These are phyloP conservation scores for Tympanopsis confertula DNA, from an alignment of 2,329 filamentous ascomycete genomes.

Conservation along the genomic window DNA sequence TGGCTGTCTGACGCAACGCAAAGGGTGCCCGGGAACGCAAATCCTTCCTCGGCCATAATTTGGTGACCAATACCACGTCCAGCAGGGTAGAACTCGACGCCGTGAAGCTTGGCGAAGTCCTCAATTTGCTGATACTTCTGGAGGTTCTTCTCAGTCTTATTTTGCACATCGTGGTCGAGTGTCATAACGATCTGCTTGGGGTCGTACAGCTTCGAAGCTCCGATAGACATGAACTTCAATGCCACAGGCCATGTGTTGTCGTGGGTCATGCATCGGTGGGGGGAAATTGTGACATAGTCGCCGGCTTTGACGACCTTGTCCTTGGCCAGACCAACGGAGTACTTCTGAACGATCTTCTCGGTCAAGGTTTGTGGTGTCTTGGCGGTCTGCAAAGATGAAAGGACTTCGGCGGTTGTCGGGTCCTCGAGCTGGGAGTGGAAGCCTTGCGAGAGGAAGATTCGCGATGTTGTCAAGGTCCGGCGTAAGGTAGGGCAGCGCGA, in stretches of 20 bases:
- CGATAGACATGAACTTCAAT: constrained; percentile 70
- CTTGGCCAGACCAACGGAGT: constrained; percentile 63
- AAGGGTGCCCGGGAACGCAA: constrained; percentile 75
- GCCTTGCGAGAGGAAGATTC: constrained; percentile 22
- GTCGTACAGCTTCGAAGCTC: constrained; percentile 62
- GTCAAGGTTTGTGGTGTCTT: constrained; percentile 63
- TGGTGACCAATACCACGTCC: constrained; percentile 82
- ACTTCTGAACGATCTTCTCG: constrained; percentile 81
- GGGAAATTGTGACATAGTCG: constrained; percentile 71
- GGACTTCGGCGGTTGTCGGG: constrained; percentile 34
- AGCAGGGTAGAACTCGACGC: constrained; percentile 66
- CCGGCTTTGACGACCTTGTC: constrained; percentile 68
- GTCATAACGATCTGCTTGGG: constrained; percentile 69
- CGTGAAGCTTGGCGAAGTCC: constrained; percentile 68
- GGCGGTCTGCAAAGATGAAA: constrained; percentile 33
- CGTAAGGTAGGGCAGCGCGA: neutral
- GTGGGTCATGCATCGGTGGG: constrained; percentile 73
- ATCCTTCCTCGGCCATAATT: constrained; percentile 78
- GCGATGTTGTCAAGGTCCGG: neutral
- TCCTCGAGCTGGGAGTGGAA: constrained; percentile 53
- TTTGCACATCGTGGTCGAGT: constrained; percentile 81
- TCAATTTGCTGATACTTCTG: constrained; percentile 76
- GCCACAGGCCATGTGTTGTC: constrained; percentile 72
- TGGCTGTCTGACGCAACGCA: constrained; percentile 71
- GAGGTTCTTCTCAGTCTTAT: constrained; percentile 65